Base-by-base conservation (phyloP, 2,329 filamentous ascomycete species). In the Trichoderma arundinaceum region DNA sequence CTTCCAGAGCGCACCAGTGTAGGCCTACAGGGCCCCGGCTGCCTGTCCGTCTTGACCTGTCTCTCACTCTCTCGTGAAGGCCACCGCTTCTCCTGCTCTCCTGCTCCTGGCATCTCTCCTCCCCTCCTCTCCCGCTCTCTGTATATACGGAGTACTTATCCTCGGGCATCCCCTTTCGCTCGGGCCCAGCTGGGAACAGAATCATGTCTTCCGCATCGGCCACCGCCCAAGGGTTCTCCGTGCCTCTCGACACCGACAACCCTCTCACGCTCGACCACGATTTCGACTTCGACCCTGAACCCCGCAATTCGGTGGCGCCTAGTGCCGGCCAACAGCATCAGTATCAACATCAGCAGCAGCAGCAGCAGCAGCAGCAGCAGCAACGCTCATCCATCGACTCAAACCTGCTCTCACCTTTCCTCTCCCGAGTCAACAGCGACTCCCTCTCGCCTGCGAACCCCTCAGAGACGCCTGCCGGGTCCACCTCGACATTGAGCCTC, bases 381-480 rank as follows among this genome's bases (percentile, higher is more conserved):
- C 74, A 72, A 49, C 68, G 65, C 60, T 75, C 76, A 33, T 74
- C 78, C 48, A 65, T 74, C 67, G 75, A 77, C 68, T 74, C 77
- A 63, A 77, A 76, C 69, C 74, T 80, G 59, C 74, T 82, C 68
- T 81, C 80, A 59, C 78, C 80, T 38, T 77, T 78, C 67, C 78
- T 82, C 65, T 81, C 82, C 64, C 79, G 79, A 62, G 70, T 70
- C 67, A 70, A 74, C 10, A 73, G 71, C 60, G 74, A 75, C 33
- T 73, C 72, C 7, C 66, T 74, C 22, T 77, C 73, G 4, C 73
- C 76, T 12, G 64, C 72, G 43, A 71, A 76, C 57, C 73, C 75
- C 49, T 71, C 75, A 59, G 76, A 82, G 65, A 85, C 84, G 0
- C 83, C 84, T 10, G 80, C 80, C 68, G 84, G 82, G 66, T 85